Percentiles rank a stretch among this genome's conserved stretches.
These are phyloP conservation scores for Penicillium sp. DNA, from an alignment of 2,329 filamentous ascomycete species.

Conservation along the genomic window DNA sequence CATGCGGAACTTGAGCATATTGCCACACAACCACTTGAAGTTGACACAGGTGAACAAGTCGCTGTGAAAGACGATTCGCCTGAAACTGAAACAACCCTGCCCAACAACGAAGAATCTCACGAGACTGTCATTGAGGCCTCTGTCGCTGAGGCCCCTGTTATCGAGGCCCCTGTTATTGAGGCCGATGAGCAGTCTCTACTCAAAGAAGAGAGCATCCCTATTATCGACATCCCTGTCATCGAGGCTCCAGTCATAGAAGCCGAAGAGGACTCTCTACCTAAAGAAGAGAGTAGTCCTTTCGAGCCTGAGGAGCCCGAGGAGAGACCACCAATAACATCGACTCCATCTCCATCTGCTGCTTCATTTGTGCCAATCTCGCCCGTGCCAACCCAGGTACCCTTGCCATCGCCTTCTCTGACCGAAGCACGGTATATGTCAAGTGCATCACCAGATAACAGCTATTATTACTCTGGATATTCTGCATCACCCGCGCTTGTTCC, in stretches of 20 bases:
- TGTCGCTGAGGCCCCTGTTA: not conserved
- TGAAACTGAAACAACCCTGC: constrained; percentile 9
- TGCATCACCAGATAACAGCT: constrained; percentile 23
- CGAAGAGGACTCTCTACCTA: constrained; percentile 2
- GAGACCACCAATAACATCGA: constrained; percentile 21
- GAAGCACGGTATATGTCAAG: constrained; percentile 31
- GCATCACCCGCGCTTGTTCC: constrained; percentile 22
- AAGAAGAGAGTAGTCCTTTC: not conserved
- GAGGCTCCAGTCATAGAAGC: not conserved
- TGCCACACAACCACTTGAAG: constrained; percentile 5
- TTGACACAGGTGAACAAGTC: constrained; percentile 14
- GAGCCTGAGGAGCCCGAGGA: constrained; percentile 6
- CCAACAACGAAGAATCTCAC: constrained; percentile 10
- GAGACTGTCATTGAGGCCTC: constrained; percentile 3
- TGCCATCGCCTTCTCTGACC: constrained; percentile 33
- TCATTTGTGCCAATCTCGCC: constrained; percentile 26
- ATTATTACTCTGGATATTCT: constrained; percentile 22
- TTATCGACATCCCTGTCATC: too few relatives aligned
- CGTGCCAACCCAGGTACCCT: constrained; percentile 24
- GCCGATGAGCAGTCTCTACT: not conserved
- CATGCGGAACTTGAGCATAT: not conserved
- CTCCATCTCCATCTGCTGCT: constrained; percentile 19
- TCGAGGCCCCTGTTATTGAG: not conserved
- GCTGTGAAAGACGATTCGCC: constrained; percentile 19
- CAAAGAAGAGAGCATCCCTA: not conserved